Evolutionary conservation across 2,329 filamentous ascomycete species (phyloP), one percentile per base, ranked within the genome.

Genomic region (Trichoderma breve): DNA sequence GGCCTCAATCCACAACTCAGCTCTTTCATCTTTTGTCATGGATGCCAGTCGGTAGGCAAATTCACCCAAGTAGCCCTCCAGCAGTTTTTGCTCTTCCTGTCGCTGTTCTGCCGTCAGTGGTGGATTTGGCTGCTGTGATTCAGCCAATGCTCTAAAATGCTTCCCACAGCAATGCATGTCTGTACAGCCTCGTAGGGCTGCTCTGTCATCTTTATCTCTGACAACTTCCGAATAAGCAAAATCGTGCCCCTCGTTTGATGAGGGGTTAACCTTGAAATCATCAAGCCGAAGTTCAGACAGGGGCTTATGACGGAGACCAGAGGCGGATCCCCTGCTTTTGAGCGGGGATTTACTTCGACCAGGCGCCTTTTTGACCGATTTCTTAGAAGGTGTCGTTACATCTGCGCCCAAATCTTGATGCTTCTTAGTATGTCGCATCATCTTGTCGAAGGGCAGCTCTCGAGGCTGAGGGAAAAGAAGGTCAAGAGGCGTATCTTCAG

Each of bases 201-300:
- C 88, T 43, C 93, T 90, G 53, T 92, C 89, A 11, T 89, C 87
- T 74, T 87, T 91, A 70, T 88, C 88, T 67, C 94, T 90, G 15
- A 97, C 87, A 0, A 94, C 91, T 72, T 95, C 92, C 1, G 87
- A 84, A 78, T 90, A 97, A 12, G 93, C 93, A 80, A 89, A 93
- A 69, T 90, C 87, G 57, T 90, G 84, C 2, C 93, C 92, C 55
- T 91, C 86, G 74, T 95, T 95, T 75, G 85, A 87, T 5, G 84
- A 83, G 0, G 93, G 91, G 74, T 97, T 97, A 76, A 96, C 85
- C 79, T 91, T 95, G 84, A 97, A 98, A 80, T 97, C 91, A 14
- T 89, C 87, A 1, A 92, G 83, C 15, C 83, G 83, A 14, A 97
- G 85, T 39, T 86, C 83, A 0, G 85, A 81, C 3, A 90, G 74